Evolutionary conservation across 352 stramenopile species (phyloP), one percentile per base, ranked within the genome.

Genomic region (Stramenopiles sp.): DNA sequence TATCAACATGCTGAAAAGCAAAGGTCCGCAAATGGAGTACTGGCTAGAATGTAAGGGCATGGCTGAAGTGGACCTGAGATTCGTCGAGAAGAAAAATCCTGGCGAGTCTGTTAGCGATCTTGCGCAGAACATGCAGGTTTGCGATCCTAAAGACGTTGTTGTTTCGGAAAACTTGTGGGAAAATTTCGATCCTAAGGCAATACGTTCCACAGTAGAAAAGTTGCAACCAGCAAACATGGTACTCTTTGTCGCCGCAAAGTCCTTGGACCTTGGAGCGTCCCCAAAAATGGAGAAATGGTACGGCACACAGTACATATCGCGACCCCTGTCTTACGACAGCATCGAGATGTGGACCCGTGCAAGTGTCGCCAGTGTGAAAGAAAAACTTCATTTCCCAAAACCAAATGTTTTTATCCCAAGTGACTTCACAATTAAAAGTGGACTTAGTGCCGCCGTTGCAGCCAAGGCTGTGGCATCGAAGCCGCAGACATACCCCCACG

Each of bases 1-100:
- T 67, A 22, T 90, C 0, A 80, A 83, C 80, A 81, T 90, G 32
- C 32, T 89, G 7, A 76, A 67, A 32, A 76, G 32, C 30, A 32
- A 81, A 55, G 85, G 81, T 55, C 39, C 39, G 14, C 39, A 55
- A 55, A 55, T 55, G 39, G 39, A 14, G 14, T 55, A 55, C 14
- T 55, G 39, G 39, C 14, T 55, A 55, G 39, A 55, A 55, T 55
- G 39, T 14, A 55, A 55, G 14, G 39, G 39, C 14, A 55, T 55
- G 39, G 39, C 39, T 14, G 39, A 55, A 55, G 39, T 55, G 4
- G 39, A 55, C 14, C 14, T 55, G 39, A 55, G 39, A 55, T 55
- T 55, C 39, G 39, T 55, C 14, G 39, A 55, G 14, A 55, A 55
- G 39, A 55, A 55, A 55, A 55, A 55, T 55, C 39, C 39, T 14